Evolutionary conservation across 2,329 filamentous ascomycete species (phyloP).

Genomic region (Akanthomyces dipterigenus): DNA sequence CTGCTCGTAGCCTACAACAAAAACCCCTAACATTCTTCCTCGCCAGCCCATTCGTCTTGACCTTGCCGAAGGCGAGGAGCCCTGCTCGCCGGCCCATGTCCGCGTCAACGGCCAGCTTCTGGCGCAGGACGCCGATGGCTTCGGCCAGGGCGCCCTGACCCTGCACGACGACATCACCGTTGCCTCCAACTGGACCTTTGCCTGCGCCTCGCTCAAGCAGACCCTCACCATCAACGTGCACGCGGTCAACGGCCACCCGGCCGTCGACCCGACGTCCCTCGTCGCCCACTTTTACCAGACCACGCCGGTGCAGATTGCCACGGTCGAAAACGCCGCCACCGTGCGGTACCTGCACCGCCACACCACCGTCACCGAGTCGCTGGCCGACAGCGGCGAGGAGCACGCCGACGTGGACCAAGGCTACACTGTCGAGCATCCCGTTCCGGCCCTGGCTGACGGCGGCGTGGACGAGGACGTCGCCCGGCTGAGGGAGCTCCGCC

Average conservation of each 20-base stretch:
- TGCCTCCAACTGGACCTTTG: conserved; percentile 40
- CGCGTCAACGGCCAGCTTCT: conserved; percentile 40
- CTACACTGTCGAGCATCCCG: not conserved
- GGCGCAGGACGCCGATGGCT: conserved; percentile 30
- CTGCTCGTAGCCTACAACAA: not conserved
- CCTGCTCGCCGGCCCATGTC: conserved; percentile 40
- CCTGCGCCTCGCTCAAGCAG: conserved; percentile 38
- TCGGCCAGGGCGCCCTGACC: conserved; percentile 35
- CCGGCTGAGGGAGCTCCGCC: conserved; percentile 37
- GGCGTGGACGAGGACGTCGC: conserved; percentile 36
- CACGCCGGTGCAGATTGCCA: conserved; percentile 33
- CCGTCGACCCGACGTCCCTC: conserved; percentile 32
- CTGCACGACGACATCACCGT: conserved; percentile 32
- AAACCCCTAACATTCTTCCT: conserved; percentile 6
- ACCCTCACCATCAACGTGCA: conserved; percentile 37
- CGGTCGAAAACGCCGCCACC: conserved; percentile 34
- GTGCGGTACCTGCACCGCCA: conserved; percentile 20
- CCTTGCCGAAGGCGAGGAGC: conserved; percentile 36
- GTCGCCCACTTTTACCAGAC: conserved; percentile 41
- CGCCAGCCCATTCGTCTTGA: conserved; percentile 35
- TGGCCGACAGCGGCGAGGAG: conserved; percentile 14
- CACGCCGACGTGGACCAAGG: not conserved
- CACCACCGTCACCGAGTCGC: conserved; percentile 9
- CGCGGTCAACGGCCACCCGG: conserved; percentile 33
- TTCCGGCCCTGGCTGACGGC: conserved; percentile 15